A percentile compares a stretch with the other conserved stretches of the same genome.
Evolutionary conservation across 169 alveolate genomes (phyloP).

Genomic region (Eimeria acervulina): DNA sequence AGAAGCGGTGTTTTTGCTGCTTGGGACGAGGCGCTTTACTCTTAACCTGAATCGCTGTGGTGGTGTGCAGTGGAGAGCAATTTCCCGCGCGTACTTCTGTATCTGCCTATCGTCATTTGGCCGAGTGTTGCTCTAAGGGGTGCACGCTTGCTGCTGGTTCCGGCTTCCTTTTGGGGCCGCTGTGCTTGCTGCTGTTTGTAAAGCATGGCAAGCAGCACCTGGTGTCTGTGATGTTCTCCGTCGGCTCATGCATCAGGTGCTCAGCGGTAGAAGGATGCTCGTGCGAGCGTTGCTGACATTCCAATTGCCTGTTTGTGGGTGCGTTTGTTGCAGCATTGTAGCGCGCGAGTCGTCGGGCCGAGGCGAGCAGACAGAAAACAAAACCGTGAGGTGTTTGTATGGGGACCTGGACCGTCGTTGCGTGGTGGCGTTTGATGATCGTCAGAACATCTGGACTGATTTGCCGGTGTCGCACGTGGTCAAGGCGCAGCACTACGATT

Average conservation of each 20-base stretch:
- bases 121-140: not conserved
- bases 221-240: not conserved
- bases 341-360: slow-evolving; percentile 78
- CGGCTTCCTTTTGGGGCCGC: not conserved
- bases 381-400: slow-evolving; percentile 86
- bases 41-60: too few relatives aligned
- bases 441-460: slow-evolving; percentile 95
- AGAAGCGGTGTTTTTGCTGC: too few relatives aligned
- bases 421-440: slow-evolving; percentile 94
- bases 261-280: not conserved
- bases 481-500: slow-evolving; percentile 95
- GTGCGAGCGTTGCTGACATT: not conserved
- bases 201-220: not conserved
- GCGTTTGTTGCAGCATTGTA: slow-evolving; percentile 58
- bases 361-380: slow-evolving; percentile 77
- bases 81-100: not conserved
- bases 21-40: too few relatives aligned
- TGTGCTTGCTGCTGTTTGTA: not conserved
- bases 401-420: slow-evolving; percentile 92
- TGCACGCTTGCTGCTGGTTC: not conserved
- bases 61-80: not conserved
- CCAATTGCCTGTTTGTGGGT: not conserved
- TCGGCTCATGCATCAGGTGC: not conserved
- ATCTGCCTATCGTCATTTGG: not conserved
- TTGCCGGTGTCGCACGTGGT: slow-evolving; percentile 93